A percentile compares a stretch with the other conserved stretches of the same genome.
Conservation (phyloP, 2,329 filamentous ascomycete species). For the Cytospora piceicola region DNA sequence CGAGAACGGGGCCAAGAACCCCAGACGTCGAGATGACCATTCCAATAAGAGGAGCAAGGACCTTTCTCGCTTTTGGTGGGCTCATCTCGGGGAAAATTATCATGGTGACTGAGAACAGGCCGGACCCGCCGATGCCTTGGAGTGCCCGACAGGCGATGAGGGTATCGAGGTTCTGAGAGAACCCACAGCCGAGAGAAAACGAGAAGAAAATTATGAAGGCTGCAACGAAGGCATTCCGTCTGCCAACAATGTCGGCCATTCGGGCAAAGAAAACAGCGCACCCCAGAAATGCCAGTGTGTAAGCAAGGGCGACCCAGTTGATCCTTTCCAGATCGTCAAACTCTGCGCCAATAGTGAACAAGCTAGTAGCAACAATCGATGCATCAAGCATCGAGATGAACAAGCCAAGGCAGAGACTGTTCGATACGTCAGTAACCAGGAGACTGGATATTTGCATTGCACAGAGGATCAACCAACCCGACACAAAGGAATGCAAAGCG, state of each 20-base stretch:
- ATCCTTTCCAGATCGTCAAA: slow-evolving; percentile 50
- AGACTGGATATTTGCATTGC: background rate
- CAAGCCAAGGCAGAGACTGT: slow-evolving; percentile 55
- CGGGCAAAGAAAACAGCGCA: slow-evolving; percentile 61
- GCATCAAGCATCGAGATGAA: slow-evolving; percentile 64
- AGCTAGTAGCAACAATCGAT: slow-evolving; percentile 62
- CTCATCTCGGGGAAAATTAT: slow-evolving; percentile 57
- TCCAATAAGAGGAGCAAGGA: slow-evolving; percentile 53
- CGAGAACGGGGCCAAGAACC: slow-evolving; percentile 56
- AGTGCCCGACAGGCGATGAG: slow-evolving; percentile 54
- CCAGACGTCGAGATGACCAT: slow-evolving; percentile 53
- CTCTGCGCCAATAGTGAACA: slow-evolving; percentile 59
- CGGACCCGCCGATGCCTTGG: slow-evolving; percentile 57
- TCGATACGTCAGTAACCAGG: slow-evolving; percentile 7
- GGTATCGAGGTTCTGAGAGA: slow-evolving; percentile 47
- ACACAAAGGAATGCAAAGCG: slow-evolving; percentile 42
- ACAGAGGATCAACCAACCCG: slow-evolving; percentile 36
- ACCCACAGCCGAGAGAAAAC: slow-evolving; percentile 61
- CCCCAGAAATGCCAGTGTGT: slow-evolving; percentile 60
- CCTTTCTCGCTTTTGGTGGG: slow-evolving; percentile 44
- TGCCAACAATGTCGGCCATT: slow-evolving; percentile 58
- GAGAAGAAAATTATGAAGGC: slow-evolving; percentile 58
- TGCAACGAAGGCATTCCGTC: slow-evolving; percentile 53
- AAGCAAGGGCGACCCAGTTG: slow-evolving; percentile 60
- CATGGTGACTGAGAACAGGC: slow-evolving; percentile 59